Evolutionary conservation across 2,329 filamentous ascomycete genomes (phyloP), one percentile per base, ranked within the genome.

Genomic region (Tothia fuscella): DNA sequence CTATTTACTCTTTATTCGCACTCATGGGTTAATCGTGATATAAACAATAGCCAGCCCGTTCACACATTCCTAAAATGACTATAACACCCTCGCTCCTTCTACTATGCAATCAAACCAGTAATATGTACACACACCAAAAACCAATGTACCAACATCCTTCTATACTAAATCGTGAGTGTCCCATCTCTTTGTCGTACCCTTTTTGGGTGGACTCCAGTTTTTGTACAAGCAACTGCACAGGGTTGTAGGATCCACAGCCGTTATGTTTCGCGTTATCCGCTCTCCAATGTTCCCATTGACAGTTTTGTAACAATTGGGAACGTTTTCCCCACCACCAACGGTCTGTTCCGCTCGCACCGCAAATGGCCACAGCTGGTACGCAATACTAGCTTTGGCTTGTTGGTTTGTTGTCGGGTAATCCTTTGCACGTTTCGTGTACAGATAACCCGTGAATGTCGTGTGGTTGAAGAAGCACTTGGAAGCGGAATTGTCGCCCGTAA

Each of bases 401-500:
- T 37, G 16, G 6, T 63, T 55, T 0, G 50, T 45, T 5, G 52
- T 53, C 3, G 62, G 61, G 48, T 62, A 66, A 0, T 55, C 56
- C 47, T 61, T 64, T 30, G 52, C 47, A 56, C 61, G 62, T 45
- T 64, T 68, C n/a, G 75, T 80, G 61, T 79, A 82, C 2, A 83
- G 56, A 3, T 66, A 72, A 1, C 67, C 78, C 20, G 67, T 59
- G 47, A 82, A 65, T 1, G 58, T 62, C 1, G 76, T 79, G 22
- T 62, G 56, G 42, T 70, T 68, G 58, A 72, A 83, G 46, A 64
- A 71, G 58, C 79, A 83, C 31, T 64, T 67, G 1, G 71, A 64
- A 2, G 64, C 63, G 12, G 61, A 56, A 46, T 66, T 67, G 36
- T 61, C 52, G 0, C 24, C 19, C 6, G 67, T 64, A 3, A 74